These are phyloP conservation scores for Pichiaceae sp. DNA, from an alignment of 1,139 yeast genomes.

Conservation along the genomic window DNA sequence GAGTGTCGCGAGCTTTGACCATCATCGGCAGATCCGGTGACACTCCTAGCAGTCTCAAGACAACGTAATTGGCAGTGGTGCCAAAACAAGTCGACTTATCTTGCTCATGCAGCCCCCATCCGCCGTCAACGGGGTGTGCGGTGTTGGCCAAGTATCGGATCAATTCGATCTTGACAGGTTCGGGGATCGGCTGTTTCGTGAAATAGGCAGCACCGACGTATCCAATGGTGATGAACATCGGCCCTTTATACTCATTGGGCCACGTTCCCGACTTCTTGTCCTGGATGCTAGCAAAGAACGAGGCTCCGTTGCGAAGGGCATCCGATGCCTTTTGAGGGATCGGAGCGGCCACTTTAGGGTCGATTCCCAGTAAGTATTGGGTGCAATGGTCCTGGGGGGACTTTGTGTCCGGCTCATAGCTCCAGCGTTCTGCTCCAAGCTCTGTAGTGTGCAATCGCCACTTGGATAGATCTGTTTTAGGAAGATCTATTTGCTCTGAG, in stretches of 20 bases:
- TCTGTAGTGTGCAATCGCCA: constrained; percentile 74
- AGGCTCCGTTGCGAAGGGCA: constrained; percentile 69
- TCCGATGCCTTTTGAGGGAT: constrained; percentile 38
- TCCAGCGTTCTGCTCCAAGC: constrained; percentile 81
- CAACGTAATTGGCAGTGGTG: constrained; percentile 79
- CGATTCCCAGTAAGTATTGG: constrained; percentile 41
- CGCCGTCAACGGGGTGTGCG: constrained; percentile 98
- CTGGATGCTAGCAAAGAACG: constrained; percentile 60
- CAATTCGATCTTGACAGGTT: constrained; percentile 58
- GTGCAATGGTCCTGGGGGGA: constrained; percentile 45
- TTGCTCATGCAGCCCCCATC: constrained; percentile 92
- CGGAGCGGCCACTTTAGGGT: background rate
- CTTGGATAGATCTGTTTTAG: constrained; percentile 55
- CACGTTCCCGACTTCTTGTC: constrained; percentile 70
- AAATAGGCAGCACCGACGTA: constrained; percentile 70
- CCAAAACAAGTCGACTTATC: constrained; percentile 96
- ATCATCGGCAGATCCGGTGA: constrained; percentile 68
- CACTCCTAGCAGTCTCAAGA: constrained; percentile 70
- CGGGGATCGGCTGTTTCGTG: constrained; percentile 60
- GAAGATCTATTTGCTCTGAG: constrained; percentile 56
- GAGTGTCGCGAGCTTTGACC: constrained; percentile 65
- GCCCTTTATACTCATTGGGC: constrained; percentile 93
- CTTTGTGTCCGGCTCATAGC: constrained; percentile 38
- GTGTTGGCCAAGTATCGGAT: constrained; percentile 79
- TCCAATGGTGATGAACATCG: constrained; percentile 95